Evolutionary conservation across 2,329 filamentous ascomycete genomes (phyloP).

Genomic region (Sporothrix mexicana): DNA sequence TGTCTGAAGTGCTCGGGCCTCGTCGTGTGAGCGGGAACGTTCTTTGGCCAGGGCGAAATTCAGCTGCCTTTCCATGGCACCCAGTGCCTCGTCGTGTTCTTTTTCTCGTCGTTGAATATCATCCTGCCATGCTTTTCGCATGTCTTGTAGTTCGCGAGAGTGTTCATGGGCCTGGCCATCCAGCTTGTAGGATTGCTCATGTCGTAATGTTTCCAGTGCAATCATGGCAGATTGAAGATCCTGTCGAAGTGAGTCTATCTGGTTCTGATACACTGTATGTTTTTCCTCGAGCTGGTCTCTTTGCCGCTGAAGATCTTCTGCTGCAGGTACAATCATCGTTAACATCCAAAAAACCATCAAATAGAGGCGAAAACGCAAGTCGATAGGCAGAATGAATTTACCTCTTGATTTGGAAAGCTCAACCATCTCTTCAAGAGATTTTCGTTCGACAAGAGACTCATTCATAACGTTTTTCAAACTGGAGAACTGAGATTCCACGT

Average conservation of each 20-base stretch:
- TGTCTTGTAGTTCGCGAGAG: conserved; percentile 61
- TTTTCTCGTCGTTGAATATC: conserved; percentile 64
- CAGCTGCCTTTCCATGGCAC: conserved; percentile 66
- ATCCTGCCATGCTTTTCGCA: conserved; percentile 56
- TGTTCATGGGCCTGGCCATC: conserved; percentile 62
- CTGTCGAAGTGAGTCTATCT: conserved; percentile 60
- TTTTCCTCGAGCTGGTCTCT: conserved; percentile 54
- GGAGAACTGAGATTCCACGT: conserved; percentile 76
- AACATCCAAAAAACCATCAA: conserved; percentile 32
- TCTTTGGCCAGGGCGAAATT: conserved; percentile 71
- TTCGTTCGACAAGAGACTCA: conserved; percentile 69
- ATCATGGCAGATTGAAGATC: conserved; percentile 53
- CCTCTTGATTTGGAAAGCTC: conserved; percentile 76
- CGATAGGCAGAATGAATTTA: conserved; percentile 49
- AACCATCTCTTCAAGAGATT: conserved; percentile 74
- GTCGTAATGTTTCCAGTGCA: conserved; percentile 52
- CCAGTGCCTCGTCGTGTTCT: conserved; percentile 71
- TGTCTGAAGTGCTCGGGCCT: conserved; percentile 68
- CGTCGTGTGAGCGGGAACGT: conserved; percentile 60
- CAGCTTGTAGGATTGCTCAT: conserved; percentile 55
- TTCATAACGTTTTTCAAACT: conserved; percentile 75
- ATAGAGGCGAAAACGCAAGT: neutral
- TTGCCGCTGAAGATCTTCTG: conserved; percentile 56
- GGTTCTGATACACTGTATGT: conserved; percentile 62
- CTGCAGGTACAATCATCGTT: conserved; percentile 43